phyloP scores from a whole-genome alignment of 352 stramenopile genomes.

The Phytopythium aichiense region DNA sequence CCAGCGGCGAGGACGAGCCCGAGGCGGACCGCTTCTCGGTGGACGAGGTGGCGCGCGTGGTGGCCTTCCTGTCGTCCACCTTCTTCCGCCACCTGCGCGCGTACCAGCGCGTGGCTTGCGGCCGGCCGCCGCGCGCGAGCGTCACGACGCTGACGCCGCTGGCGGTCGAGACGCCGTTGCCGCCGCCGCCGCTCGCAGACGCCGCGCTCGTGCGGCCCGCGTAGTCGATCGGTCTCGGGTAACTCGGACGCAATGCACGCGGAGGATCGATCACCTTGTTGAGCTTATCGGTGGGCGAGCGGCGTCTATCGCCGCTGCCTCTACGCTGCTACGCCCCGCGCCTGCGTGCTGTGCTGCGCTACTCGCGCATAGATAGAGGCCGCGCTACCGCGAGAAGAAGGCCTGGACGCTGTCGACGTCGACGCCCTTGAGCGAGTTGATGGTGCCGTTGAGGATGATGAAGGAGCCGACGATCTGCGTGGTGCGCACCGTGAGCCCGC shows the following conservation, averaged over 20 bases:
- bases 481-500: constrained; percentile 86
- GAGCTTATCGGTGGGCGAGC: constrained; percentile 2
- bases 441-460: constrained; percentile 92
- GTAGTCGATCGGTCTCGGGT: neutral
- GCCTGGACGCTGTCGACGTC: constrained; percentile 50
- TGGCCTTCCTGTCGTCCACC: constrained; percentile 64
- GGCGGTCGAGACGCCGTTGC: constrained; percentile 46
- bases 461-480: constrained; percentile 92
- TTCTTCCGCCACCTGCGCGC: constrained; percentile 64
- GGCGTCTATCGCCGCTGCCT: constrained; percentile 5
- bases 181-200: constrained; percentile 25
- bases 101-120: constrained; percentile 51
- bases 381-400: constrained; percentile 23
- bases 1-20: constrained; percentile 3
- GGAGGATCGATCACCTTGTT: constrained; percentile 1
- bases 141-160: constrained; percentile 28
- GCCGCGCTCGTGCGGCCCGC: constrained; percentile 9
- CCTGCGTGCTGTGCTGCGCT: neutral
- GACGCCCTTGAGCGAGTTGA: constrained; percentile 87
- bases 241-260: too few relatives aligned
- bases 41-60: constrained; percentile 46
- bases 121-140: constrained; percentile 15
- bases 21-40: constrained; percentile 18
- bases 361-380: neutral
- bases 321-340: neutral